These are phyloP conservation scores for Aspergillus jensenii DNA, from an alignment of 2,329 filamentous ascomycete species.

Conservation along the genomic window DNA sequence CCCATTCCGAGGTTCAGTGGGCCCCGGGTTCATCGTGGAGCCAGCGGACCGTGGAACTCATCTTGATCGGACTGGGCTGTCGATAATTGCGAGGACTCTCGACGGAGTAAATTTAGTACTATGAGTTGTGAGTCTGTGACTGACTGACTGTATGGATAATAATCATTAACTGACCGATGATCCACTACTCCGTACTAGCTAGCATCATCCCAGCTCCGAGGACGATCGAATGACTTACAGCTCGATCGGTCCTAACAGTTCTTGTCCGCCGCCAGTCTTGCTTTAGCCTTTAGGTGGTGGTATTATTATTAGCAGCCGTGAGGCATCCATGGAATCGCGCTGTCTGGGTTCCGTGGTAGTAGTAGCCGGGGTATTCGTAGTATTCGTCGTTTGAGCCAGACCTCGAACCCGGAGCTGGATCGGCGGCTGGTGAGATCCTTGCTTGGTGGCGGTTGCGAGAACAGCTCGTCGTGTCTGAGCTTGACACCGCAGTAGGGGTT, in stretches of 20 bases:
- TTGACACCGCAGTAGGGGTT: neutral
- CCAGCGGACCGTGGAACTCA: neutral
- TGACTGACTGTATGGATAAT: neutral
- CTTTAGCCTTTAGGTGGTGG: neutral
- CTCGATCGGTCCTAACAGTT: constrained; percentile 23
- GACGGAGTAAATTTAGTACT: neutral
- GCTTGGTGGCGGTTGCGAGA: constrained; percentile 24
- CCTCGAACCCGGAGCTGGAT: constrained; percentile 1
- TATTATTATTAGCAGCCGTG: neutral
- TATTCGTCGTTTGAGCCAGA: neutral
- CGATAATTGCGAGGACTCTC: neutral
- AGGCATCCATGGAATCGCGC: neutral
- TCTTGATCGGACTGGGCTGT: neutral
- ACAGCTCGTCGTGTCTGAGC: constrained; percentile 15
- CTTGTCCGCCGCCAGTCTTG: neutral
- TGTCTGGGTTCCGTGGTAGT: neutral
- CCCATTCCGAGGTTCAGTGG: neutral
- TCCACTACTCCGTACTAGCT: constrained; percentile 1
- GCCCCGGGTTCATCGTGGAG: neutral
- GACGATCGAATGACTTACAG: constrained; percentile 28
- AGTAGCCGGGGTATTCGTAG: neutral
- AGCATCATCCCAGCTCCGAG: constrained; percentile 23
- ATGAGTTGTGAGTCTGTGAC: too few species aligned
- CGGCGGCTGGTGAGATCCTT: constrained; percentile 20
- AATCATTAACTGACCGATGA: neutral